phyloP scores from a whole-genome alignment of 257 asterid species.

The Dorcoceras hygrometricum region DNA sequence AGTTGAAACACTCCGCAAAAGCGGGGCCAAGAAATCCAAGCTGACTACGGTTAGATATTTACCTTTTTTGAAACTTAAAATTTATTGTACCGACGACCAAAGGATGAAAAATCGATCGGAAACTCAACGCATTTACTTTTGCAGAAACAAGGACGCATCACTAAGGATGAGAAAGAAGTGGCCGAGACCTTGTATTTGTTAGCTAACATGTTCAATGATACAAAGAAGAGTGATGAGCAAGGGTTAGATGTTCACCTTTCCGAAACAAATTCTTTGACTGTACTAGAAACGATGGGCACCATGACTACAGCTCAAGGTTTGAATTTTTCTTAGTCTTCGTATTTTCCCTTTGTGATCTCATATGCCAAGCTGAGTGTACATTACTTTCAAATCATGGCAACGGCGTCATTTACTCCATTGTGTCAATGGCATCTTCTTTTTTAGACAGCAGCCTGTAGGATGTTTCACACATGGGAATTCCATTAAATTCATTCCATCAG shows the following conservation, averaged over 20 bases:
- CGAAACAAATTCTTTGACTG: slow-evolving; percentile 35
- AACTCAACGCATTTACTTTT: slow-evolving; percentile 23
- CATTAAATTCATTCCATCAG: neutral
- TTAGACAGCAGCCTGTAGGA: neutral
- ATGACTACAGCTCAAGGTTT: slow-evolving; percentile 39
- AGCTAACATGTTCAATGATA: slow-evolving; percentile 50
- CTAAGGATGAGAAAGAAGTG: slow-evolving; percentile 89
- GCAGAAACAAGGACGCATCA: slow-evolving; percentile 44
- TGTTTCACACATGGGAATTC: neutral
- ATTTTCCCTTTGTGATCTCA: neutral
- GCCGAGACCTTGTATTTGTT: slow-evolving; percentile 74
- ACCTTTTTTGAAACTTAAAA: slow-evolving; percentile 14
- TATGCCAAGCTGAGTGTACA: neutral
- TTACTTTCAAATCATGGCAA: neutral
- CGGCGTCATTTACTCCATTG: neutral
- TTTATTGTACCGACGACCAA: neutral
- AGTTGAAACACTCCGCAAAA: slow-evolving; percentile 31
- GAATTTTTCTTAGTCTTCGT: neutral
- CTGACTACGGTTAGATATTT: slow-evolving; percentile 45
- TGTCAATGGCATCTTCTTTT: neutral
- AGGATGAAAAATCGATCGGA: slow-evolving; percentile 8
- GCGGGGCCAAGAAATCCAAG: slow-evolving; percentile 45
- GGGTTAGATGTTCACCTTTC: slow-evolving; percentile 29
- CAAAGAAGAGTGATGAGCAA: slow-evolving; percentile 26
- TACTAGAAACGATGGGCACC: slow-evolving; percentile 29